Evolutionary conservation across 139 green algal genomes (phyloP), one percentile per base, ranked within the genome.

Genomic region (Chlorella vulgaris): DNA sequence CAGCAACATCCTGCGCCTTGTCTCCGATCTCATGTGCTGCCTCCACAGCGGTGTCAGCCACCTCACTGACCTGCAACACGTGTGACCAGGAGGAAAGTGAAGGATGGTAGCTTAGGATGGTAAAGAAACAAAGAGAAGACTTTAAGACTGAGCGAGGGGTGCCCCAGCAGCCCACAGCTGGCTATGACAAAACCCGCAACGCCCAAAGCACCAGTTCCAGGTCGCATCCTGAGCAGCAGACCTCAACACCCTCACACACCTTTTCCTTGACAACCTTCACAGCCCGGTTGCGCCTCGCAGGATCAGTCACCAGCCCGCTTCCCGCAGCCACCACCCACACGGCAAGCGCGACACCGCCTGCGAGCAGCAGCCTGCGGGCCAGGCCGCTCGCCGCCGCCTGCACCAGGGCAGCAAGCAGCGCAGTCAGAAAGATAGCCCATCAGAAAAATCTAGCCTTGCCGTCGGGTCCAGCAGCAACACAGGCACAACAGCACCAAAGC

Each of bases 211-310:
- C 47, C 47, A 15, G 47, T 15, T 58, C 13, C 47, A 10, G 35
- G 4, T 51, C 38, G 39, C 68, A 39, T 60, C 19, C 68, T 40
- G 13, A 35, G 29, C 5, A 19, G 31, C 40, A 24, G 38, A 28
- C 40, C 39, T 24, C 18, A 6, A 15, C 47, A 24, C 0, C 3
- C n/a, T 4, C 4, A 10, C 73, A 13, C 73, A 69, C 74, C 74
- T 80, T 80, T 15, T 69, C n/a, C 55, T 80, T 80, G 38, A 80
- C 74, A 38, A 55, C 55, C 38, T 58, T 55, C 55, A 80, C 74
- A 28, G 74, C 70, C 74, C 70, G 55, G 28, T 58, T 58, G 58
- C 74, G 74, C 55, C 40, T 38, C 2, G 35, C 29, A 28, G 58
- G 55, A 35, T 80, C 74, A 18, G 70, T 28, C 58, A 70, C 24